Conservation (phyloP, 805 yeast genomes). For the Ogataea paradorogensis region DNA sequence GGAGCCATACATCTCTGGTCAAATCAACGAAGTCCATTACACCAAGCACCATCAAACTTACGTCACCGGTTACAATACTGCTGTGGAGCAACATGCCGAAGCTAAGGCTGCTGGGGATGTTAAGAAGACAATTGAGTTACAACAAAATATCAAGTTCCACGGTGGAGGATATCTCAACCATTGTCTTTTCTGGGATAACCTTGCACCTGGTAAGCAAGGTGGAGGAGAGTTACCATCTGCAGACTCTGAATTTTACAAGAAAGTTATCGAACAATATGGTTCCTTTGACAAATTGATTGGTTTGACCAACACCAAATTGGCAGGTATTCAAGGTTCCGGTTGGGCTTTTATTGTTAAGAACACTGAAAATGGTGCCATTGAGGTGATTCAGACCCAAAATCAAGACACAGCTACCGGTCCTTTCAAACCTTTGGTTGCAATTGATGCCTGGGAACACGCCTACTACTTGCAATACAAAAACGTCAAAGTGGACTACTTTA, state of each 20-base stretch:
- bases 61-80: constrained; percentile 79
- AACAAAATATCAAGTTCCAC: constrained; percentile 80
- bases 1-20: constrained; percentile 83
- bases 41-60: constrained; percentile 91
- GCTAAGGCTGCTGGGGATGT: constrained; percentile 60
- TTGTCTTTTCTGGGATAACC: constrained; percentile 80
- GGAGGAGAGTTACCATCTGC: constrained; percentile 70
- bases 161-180: constrained; percentile 93
- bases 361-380: constrained; percentile 68
- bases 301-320: constrained; percentile 65
- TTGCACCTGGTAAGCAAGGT: constrained; percentile 70
- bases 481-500: constrained; percentile 87
- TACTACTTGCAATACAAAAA: constrained; percentile 91
- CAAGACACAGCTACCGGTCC: constrained; percentile 81
- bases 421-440: constrained; percentile 75
- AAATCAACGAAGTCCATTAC: constrained; percentile 84
- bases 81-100: constrained; percentile 67
- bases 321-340: constrained; percentile 92
- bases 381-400: constrained; percentile 76
- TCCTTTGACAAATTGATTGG: constrained; percentile 64
- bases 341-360: constrained; percentile 92
- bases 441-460: constrained; percentile 97
- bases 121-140: constrained; percentile 57
- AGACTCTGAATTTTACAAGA: constrained; percentile 55
- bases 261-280: constrained; percentile 65